Conservation (phyloP, 225 moss, liverwort and hornwort species). For the Anthoceros angustus region DNA sequence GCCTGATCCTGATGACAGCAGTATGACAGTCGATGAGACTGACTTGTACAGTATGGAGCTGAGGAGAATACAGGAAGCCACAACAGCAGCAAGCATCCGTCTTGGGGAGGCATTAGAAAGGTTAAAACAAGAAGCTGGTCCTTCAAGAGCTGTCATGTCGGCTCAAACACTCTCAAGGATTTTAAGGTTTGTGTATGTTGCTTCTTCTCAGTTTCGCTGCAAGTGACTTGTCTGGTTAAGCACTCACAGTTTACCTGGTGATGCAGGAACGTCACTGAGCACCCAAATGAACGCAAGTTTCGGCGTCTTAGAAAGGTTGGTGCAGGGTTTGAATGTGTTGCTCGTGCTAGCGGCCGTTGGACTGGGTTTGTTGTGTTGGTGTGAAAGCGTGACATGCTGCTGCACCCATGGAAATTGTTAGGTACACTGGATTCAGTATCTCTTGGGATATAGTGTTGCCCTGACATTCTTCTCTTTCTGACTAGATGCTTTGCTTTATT, state of each 20-base stretch:
- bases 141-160: constrained; percentile 17
- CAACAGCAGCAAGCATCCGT: constrained; percentile 16
- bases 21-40: constrained; percentile 2
- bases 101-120: constrained; percentile 24
- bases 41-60: constrained; percentile 13
- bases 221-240: neutral
- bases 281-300: constrained; percentile 31
- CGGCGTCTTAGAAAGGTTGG: constrained; percentile 34
- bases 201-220: neutral
- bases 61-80: constrained; percentile 17
- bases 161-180: constrained; percentile 22
- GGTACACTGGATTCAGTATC: neutral
- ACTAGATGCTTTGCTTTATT: neutral
- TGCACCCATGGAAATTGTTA: neutral
- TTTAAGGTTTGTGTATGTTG: constrained; percentile 17
- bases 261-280: constrained; percentile 29
- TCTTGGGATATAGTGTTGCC: neutral
- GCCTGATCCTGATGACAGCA: constrained; percentile 24
- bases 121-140: constrained; percentile 23
- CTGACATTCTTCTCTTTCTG: neutral
- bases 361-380: neutral
- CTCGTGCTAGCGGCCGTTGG: neutral
- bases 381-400: neutral
- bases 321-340: neutral
- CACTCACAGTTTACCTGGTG: neutral